Evolutionary conservation across 345 rosid species (phyloP).

Genomic region (Gossypium rotundifolium): DNA sequence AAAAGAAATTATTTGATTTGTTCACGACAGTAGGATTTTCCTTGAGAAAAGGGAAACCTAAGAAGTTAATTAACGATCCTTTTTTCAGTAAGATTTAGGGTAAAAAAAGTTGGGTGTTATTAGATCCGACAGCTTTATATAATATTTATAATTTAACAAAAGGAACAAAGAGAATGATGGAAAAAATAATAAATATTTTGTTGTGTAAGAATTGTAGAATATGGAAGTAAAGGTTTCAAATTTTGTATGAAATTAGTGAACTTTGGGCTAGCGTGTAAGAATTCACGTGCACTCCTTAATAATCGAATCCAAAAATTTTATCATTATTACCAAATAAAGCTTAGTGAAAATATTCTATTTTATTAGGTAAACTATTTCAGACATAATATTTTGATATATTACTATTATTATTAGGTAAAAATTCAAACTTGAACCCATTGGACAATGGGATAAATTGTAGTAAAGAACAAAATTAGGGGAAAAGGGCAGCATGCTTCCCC

Average conservation of each 20-base stretch:
- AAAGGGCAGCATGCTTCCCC: background rate
- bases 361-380: no score
- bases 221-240: background rate
- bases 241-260: background rate
- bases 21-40: no score
- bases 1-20: no score
- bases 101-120: no score
- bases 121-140: background rate
- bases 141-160: background rate
- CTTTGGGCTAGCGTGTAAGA: slow-evolving; percentile 5
- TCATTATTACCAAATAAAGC: background rate
- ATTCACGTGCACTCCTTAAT: slow-evolving; percentile 11
- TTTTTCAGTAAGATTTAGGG: no score
- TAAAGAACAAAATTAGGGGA: background rate
- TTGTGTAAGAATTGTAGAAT: background rate
- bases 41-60: no score
- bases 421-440: background rate
- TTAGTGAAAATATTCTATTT: background rate
- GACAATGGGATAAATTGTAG: background rate
- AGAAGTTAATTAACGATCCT: no score
- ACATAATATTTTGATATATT: no score
- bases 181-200: background rate
- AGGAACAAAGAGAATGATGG: background rate
- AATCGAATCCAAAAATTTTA: background rate
- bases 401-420: no score